Base-by-base conservation (phyloP, 805 yeast species). In the Suhomyces xylopsoci region DNA sequence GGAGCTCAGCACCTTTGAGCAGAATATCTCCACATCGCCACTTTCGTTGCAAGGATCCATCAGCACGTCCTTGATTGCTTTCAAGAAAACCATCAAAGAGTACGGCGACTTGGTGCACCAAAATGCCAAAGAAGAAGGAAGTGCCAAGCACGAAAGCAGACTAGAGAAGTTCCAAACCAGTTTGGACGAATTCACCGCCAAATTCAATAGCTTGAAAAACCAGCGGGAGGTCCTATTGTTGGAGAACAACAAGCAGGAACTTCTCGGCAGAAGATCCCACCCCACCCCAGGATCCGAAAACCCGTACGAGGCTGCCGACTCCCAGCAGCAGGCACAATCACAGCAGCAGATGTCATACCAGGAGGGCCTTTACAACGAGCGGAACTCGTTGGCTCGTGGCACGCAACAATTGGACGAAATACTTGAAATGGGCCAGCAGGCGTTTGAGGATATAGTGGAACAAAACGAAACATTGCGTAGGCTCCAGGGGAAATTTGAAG, bases 381-480 rank as follows among this genome's bases (percentile, higher is more conserved):
- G 78, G 45, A 80, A 81, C 45, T 79, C 82, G 7, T 71, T 88
- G 36, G 78, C 79, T 30, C 75, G 88, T 52, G 91, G 96, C 0
- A 84, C 88, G 42, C 84, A 84, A 51, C 96, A 90, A 65, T 73
- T 94, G 55, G 99, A 94, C 65, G 90, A 89, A 58, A 90, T 94
- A 42, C 68, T 94, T 43, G 97, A 89, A 62, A 87, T 90, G 86
- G 98, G 97, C 2, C 82, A 87, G 55, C 80, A 81, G 47, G 90
- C 97, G 1, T 81, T 90, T 58, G 96, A 88, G 48, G 96, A 92
- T 64, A 75, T 94, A 20, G 87, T 88, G 17, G 91, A 87, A 46
- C 97, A 94, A 65, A 89, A 90, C 67, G 87, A 85, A 61, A 78
- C 85, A 26, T 76, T 93, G 52, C 73, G 79, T 52, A 75, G 76